phyloP scores from a whole-genome alignment of 495 filamentous ascomycete species.

The Hypoxylon lienhwacheense region DNA sequence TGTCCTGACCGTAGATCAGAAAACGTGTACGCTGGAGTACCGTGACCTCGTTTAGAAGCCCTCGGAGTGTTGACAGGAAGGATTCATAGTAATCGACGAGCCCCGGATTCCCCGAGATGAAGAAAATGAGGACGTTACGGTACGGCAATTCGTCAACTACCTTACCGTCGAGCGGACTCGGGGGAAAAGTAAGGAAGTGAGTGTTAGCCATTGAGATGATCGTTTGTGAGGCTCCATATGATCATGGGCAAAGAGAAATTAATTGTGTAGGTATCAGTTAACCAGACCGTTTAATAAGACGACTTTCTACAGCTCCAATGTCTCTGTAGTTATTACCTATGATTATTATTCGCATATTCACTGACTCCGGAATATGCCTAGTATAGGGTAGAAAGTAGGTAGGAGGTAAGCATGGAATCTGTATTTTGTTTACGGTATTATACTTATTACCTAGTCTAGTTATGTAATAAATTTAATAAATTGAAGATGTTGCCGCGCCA shows the following conservation, averaged over 20 bases:
- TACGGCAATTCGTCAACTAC: not conserved
- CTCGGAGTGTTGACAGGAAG: conserved; percentile 59
- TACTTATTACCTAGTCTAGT: too few species aligned
- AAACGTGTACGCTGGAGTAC: conserved; percentile 36
- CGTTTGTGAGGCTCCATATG: not conserved
- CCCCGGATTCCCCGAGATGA: conserved; percentile 88
- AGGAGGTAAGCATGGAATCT: too few species aligned
- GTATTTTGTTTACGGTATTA: too few species aligned
- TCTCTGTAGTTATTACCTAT: too few species aligned
- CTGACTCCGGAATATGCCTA: too few species aligned
- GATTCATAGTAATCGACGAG: conserved; percentile 77
- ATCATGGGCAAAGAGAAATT: too few species aligned
- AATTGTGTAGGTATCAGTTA: too few species aligned
- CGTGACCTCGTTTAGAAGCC: conserved; percentile 39
- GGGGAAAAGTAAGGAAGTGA: conserved; percentile 26
- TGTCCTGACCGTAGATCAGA: conserved; percentile 69
- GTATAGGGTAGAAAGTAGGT: too few species aligned
- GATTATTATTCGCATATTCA: too few species aligned
- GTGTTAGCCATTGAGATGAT: conserved; percentile 1
- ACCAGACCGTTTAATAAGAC: not conserved
- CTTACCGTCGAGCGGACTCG: conserved; percentile 7
- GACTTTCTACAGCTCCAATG: too few species aligned
- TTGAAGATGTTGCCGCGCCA: too few species aligned
- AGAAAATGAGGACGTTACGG: conserved; percentile 51
- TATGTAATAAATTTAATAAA: too few species aligned